Conservation (phyloP, 371 early-diverging fungal genomes). For the Chytridiales sp. region DNA sequence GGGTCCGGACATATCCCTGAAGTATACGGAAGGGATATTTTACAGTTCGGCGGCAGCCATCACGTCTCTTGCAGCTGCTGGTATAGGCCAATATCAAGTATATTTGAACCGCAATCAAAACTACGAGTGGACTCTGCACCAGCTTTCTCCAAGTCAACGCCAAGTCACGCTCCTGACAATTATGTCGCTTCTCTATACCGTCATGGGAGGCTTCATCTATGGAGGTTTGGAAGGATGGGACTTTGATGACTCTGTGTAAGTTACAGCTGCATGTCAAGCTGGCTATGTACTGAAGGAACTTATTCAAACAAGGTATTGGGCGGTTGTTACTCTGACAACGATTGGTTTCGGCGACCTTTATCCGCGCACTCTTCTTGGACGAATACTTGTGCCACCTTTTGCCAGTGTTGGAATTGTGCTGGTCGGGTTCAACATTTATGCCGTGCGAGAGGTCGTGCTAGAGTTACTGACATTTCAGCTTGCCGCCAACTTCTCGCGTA, state of each 20-base stretch:
- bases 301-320: conserved; percentile 29
- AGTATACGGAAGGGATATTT: conserved; percentile 37
- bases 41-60: conserved; percentile 27
- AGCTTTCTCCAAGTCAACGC: conserved; percentile 41
- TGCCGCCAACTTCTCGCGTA: conserved; percentile 20
- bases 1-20: background rate
- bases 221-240: conserved; percentile 45
- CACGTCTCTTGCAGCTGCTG: conserved; percentile 32
- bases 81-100: conserved; percentile 31
- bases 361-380: conserved; percentile 37
- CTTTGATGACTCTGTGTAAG: conserved; percentile 36
- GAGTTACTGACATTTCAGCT: conserved; percentile 41
- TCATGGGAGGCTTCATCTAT: conserved; percentile 31
- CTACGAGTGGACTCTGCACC: conserved; percentile 40
- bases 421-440: conserved; percentile 43
- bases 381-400: conserved; percentile 29
- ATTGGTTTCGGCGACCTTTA: conserved; percentile 52
- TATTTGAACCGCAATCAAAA: conserved; percentile 32
- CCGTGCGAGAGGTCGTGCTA: conserved; percentile 43
- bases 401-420: conserved; percentile 38
- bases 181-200: conserved; percentile 30
- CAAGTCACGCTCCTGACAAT: conserved; percentile 46
- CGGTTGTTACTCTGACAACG: conserved; percentile 38
- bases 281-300: background rate
- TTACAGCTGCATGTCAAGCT: background rate